Base-by-base conservation (phyloP, 805 yeast genomes). In the Tetrapisispora taiwanensis region DNA sequence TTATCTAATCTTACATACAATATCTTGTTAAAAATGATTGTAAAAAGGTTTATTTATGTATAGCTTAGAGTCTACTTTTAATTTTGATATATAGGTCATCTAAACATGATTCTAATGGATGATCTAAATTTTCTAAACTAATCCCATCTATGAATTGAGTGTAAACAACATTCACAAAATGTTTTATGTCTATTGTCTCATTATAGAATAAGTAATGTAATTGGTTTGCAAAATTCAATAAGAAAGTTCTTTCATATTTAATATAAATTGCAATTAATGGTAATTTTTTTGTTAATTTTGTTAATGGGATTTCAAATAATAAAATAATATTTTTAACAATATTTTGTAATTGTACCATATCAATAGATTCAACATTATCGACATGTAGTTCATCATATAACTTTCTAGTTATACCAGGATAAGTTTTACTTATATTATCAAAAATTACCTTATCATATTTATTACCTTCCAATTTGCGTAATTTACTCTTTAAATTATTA, bases 261-360 rank as follows among this genome's bases (percentile, higher is more conserved):
- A 62, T 45, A 20, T 52, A 48, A 2, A 51, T 46, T 3, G 54
- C 56, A 13, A 65, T 52, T 8, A 52, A 44, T 3, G 65, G 58
- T 12, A 66, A 51, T 32, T 49, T 46, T 19, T 51, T 46, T 32
- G 59, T 55, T 14, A 62, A 46, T 37, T 61, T 52, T n/a, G 59
- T 41, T 40, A 51, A 63, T 18, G 69, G 66, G 17, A 64, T 56
- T 15, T 56, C 56, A 36, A 65, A 53, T 32, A 60, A 50, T 7
- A 65, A 47, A 42, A 66, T 52, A 8, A 65, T 48, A 49, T 66
- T 65, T 46, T 65, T 66, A 27, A 65, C 50, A 7, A 58, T 48
- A 50, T 65, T 66, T 26, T 63, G 67, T 14, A 65, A 53, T 26
- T 59, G 54, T 1, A 56, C 50, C 49, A 58, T 40, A 19, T 60